A percentile compares a stretch with the other conserved stretches of the same genome.
Conservation (phyloP, 2,329 filamentous ascomycete genomes). For the Calcarisporium arbuscula region DNA sequence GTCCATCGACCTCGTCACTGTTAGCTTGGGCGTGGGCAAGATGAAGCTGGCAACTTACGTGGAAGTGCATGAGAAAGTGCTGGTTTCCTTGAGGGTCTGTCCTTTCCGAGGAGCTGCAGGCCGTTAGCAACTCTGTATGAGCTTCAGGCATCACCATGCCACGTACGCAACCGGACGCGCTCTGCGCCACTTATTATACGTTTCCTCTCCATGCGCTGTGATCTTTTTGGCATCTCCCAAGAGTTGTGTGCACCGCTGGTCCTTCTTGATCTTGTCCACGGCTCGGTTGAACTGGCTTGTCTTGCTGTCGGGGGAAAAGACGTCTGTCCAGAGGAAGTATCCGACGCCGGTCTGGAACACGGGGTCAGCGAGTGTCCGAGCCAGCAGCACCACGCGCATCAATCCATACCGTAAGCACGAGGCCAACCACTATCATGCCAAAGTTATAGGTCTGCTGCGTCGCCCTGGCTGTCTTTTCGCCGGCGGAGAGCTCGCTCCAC, state of each 20-base stretch:
- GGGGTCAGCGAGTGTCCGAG: conserved; percentile 5
- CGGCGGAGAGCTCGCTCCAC: conserved; percentile 69
- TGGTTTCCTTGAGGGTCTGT: conserved; percentile 71
- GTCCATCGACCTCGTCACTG: conserved; percentile 62
- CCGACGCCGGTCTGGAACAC: conserved; percentile 60
- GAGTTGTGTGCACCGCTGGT: conserved; percentile 63
- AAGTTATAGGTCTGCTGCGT: conserved; percentile 92
- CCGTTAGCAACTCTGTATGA: conserved; percentile 24
- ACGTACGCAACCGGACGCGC: conserved; percentile 54
- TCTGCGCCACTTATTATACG: conserved; percentile 72
- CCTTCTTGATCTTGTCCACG: conserved; percentile 69
- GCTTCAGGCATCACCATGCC: too few species aligned
- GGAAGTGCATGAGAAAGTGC: conserved; percentile 80
- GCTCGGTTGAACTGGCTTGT: conserved; percentile 84
- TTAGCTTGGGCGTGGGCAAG: conserved; percentile 13
- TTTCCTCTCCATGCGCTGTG: conserved; percentile 73
- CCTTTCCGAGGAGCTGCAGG: conserved; percentile 52
- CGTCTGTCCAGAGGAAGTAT: conserved; percentile 73
- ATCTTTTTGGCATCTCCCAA: conserved; percentile 74
- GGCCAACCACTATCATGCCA: conserved; percentile 65
- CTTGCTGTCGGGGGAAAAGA: conserved; percentile 80
- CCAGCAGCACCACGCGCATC: not conserved
- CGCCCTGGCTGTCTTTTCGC: conserved; percentile 76
- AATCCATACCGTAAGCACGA: conserved; percentile 63
- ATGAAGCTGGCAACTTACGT: conserved; percentile 45